Percentiles rank a stretch among this genome's conserved stretches.
phyloP scores from a whole-genome alignment of 257 asterid species.

The Datura wrightii region DNA sequence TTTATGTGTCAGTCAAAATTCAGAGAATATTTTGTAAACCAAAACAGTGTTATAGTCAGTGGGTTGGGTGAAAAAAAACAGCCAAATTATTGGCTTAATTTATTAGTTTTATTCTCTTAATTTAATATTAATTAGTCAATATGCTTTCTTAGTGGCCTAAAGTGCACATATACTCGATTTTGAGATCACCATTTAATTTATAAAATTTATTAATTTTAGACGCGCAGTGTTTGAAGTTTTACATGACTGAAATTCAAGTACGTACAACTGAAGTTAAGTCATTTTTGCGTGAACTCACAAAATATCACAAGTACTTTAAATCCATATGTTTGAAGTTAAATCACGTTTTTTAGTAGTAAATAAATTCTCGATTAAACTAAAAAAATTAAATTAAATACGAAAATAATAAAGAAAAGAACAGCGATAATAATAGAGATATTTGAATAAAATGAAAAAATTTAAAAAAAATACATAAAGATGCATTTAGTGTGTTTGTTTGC shows the following conservation, averaged over 20 bases:
- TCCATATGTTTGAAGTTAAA: too few species aligned
- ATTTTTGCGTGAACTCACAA: too few species aligned
- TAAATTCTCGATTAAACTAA: too few species aligned
- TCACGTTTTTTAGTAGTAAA: too few species aligned
- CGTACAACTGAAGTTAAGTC: too few species aligned
- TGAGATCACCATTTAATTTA: neutral
- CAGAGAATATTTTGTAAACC: conserved; percentile 21
- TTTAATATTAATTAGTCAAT: conserved; percentile 1
- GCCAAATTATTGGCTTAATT: neutral
- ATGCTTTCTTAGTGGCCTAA: neutral
- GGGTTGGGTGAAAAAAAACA: neutral
- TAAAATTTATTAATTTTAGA: neutral
- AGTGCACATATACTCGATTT: neutral
- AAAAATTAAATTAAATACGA: too few species aligned
- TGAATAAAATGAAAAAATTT: neutral
- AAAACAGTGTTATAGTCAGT: neutral
- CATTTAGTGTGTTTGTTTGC: conserved; percentile 23
- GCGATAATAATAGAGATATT: neutral
- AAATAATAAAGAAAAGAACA: too few species aligned
- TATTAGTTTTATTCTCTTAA: neutral
- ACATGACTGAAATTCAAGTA: too few species aligned
- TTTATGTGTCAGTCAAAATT: conserved; percentile 13
- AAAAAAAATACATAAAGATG: neutral
- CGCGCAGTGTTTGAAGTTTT: too few species aligned
- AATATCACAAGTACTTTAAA: too few species aligned